Base-by-base conservation (phyloP, 345 rosid genomes). In the Theobroma cacao region DNA sequence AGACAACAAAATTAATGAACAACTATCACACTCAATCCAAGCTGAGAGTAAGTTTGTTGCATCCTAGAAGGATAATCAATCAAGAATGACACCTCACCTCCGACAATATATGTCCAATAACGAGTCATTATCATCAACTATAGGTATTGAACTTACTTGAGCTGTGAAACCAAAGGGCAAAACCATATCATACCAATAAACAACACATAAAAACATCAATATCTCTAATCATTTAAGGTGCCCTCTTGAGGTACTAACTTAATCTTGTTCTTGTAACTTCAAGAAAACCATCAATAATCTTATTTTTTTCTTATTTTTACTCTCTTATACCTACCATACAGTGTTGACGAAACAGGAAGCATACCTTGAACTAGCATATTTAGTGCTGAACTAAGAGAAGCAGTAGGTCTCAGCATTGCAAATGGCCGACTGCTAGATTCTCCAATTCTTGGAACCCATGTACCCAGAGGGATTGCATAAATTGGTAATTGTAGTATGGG, bases 41-140 rank as follows among this genome's bases (percentile, higher is more conserved):
- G 74, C 7, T 8, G 59, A 30, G 15, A 30, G 17, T 70, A 30
- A 70, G 74, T 70, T 71, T n/a, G n/a, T 22, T 6, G 17, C 41
- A 9, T 1, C 59, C 43, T 55, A 66, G 68, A 75, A n/a, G 24
- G 45, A 64, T 45, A 48, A 59, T 41, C 70, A 64, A 60, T 38
- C n/a, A 3, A 69, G 65, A 58, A 77, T 28, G 53, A 61, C 6
- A 2, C 28, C 77, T 40, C 79, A 91, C 96, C 96, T 90, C 83
- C 96, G 91, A 59, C 88, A 86, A 78, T 91, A 91, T 73, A 90
- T 82, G 79, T 91, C 96, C 76, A 91, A 58, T 60, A 91, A 80
- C 1, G 96, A 85, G 80, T 91, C 91, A 75, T 91, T 89, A 47
- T 89, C 93, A 79, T 90, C 90, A 72, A 91, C 96, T 72, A 91